Evolutionary conservation across 2,329 filamentous ascomycete species (phyloP), one percentile per base, ranked within the genome.

Genomic region (Thermomyces lanuginosus): DNA sequence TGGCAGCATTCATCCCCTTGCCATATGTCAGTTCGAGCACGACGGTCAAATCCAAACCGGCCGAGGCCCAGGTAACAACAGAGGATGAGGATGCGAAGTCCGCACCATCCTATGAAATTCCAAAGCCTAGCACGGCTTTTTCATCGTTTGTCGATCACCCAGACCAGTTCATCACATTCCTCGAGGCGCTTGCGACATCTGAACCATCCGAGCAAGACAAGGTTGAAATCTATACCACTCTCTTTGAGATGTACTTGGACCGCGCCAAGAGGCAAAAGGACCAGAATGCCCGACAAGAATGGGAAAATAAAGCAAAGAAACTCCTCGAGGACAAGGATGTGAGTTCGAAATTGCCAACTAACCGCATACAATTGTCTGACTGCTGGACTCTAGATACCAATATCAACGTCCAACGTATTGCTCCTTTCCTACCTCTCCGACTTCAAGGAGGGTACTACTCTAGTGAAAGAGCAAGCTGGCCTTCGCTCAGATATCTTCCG

Each of bases 181-280:
- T 98, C 0, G 86, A 98, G 53, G 82, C 83, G 4, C 84, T 86
- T 34, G 67, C 92, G 4, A 60, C 73, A 26, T 75, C 83, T 31
- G 64, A 78, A 18, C 66, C 72, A 6, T 75, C 83, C 31, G 64
- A 78, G 18, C 66, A 72, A 6, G 79, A 93, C 46, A 78, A 73
- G 36, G 69, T 76, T 1, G 91, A 98, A 49, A 64, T 98, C 9
- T 89, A 89, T 45, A 95, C 86, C 0, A 93, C 91, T 0, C 53
- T 98, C 8, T 95, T 98, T 45, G 91, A 98, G 51, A 95, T 98
- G 78, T 98, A 95, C 46, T 61, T 98, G 6, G 79, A 92, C 50
- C 89, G 83, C 41, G 79, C 86, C 12, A 77, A 73, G 32, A 70
- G 75, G 31, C 76, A 76, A 43, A 79, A 74, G 42, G 74, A 74